Base-by-base conservation (phyloP, 1,284 basidiomycete species). In the Abortiporus biennis region DNA sequence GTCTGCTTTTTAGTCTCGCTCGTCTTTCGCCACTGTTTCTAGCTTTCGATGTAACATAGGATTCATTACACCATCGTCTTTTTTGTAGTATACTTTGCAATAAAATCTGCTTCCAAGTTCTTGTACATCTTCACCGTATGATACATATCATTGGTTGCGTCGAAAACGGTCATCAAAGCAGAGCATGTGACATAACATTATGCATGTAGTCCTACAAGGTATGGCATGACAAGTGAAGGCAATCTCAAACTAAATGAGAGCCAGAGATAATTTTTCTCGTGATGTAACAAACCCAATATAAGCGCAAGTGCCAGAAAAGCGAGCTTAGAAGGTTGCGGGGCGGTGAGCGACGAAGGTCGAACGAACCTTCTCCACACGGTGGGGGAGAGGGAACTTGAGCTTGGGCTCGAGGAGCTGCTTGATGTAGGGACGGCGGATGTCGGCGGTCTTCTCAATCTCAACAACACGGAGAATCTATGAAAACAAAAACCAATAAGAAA, bases 361-460 rank as follows among this genome's bases (percentile, higher is more conserved):
- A 51, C 76, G 78, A 47, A 69, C 59, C 69, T 87, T 88, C 47
- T 66, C 49, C 49, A 90, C 76, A 43, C 95, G 89, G 76, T 98
- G 96, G 49, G 95, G 92, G 43, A 99, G 85, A 54, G 96, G 95
- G 93, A 99, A 99, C 71, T 86, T 93, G 76, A 99, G 87, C 55
- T 79, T 75, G 53, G 92, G 92, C 42, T 72, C 69, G 57, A 97
- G 72, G 61, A 99, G 82, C 70, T 99, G 96, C 76, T 90, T 96
- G 79, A 97, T 94, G 80, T 97, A 96, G 25, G 92, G 87, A 54
- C 91, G 81, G 72, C 93, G 93, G 55, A 99, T 68, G 62, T 99
- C 95, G 22, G 81, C 86, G 40, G 76, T 70, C 79, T 98, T 98
- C 72, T 89, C 83, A 58, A 98, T 77, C 75, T 94, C 92, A 45